Evolutionary conservation across 129 eudicot genomes (phyloP), one percentile per base, ranked within the genome.

Genomic region (Artemisia tridentata): DNA sequence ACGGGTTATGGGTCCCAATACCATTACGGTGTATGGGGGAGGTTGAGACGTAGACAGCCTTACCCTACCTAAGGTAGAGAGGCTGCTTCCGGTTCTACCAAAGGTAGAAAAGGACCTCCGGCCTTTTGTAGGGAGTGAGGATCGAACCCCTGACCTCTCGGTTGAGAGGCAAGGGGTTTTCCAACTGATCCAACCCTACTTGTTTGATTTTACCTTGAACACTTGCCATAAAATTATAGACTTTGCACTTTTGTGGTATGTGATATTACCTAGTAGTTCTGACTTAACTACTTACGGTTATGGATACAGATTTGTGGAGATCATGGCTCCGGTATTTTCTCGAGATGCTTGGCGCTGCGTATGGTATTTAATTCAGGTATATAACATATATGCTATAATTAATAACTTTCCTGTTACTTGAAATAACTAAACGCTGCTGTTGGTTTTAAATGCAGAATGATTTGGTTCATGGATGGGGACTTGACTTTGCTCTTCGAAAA

Each of bases 381-480:
- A n/a, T 16, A 49, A 27, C 45, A 61, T 21, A 52, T 31, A 62
- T 43, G 58, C 43, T 61, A 23, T 41, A 62, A 43, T 61, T 69
- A 61, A 63, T 20, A 71, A 19, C 7, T 0, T 63, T 15, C 59
- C 14, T 4, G 10, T 15, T 70, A 52, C 18, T 29, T 66, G 19
- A 4, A 16, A 34, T 53, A 19, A 23, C 72, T 46, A 5, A 58
- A 63, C 15, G 15, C 8, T 66, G 14, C 49, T 38, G 1, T 72
- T 78, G 16, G 25, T 56, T 46, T 31, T 75, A 19, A 41, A 72
- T 85, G 86, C 71, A 92, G 98, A 92, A 92, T 52, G 98, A 92
- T 81, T 81, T 92, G 88, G 87, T 92, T 78, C 98, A 92, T 76
- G 98, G 98, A 77, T 92, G 98, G 98, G 98, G 96, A 54, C 91